A percentile compares a stretch with the other conserved stretches of the same genome.
These are phyloP conservation scores for Apiotrichum montevideense DNA, from an alignment of 1,284 basidiomycete species.

Conservation along the genomic window DNA sequence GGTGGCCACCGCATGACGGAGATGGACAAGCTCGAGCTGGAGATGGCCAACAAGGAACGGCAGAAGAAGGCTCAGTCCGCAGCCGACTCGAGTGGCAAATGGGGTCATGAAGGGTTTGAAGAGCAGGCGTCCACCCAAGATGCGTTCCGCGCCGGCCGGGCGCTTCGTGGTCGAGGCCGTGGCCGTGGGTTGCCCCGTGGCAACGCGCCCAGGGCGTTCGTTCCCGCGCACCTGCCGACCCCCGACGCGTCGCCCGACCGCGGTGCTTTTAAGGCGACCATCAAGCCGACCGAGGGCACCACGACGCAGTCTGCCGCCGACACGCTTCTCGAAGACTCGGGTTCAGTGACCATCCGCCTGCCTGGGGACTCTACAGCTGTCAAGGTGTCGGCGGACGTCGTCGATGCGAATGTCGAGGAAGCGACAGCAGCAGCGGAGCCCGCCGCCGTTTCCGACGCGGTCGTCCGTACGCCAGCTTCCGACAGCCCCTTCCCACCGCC, in stretches of 20 bases:
- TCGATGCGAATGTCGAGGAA: neutral
- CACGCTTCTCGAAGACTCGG: slow-evolving; percentile 21
- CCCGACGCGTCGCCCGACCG: slow-evolving; percentile 18
- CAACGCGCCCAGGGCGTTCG: neutral
- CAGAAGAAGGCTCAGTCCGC: neutral
- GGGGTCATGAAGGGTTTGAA: slow-evolving; percentile 41
- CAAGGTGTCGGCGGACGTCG: neutral
- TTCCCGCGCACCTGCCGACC: slow-evolving; percentile 10
- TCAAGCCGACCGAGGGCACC: slow-evolving; percentile 7
- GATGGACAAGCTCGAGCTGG: slow-evolving; percentile 33
- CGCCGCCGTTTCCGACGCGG: slow-evolving; percentile 5
- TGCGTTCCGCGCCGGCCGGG: slow-evolving; percentile 9
- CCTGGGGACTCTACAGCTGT: slow-evolving; percentile 20
- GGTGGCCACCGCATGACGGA: slow-evolving; percentile 11
- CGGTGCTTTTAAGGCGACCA: neutral
- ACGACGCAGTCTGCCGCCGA: slow-evolving; percentile 23
- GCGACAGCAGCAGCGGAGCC: neutral
- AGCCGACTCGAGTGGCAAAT: slow-evolving; percentile 14
- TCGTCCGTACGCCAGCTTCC: neutral
- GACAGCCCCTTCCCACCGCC: slow-evolving; percentile 12
- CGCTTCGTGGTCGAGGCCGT: slow-evolving; percentile 12
- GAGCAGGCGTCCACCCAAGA: slow-evolving; percentile 16
- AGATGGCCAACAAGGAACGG: slow-evolving; percentile 5
- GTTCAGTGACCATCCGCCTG: slow-evolving; percentile 29
- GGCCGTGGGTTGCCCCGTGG: slow-evolving; percentile 5